phyloP scores from a whole-genome alignment of 2,329 filamentous ascomycete genomes.

The Chalara sp. region DNA sequence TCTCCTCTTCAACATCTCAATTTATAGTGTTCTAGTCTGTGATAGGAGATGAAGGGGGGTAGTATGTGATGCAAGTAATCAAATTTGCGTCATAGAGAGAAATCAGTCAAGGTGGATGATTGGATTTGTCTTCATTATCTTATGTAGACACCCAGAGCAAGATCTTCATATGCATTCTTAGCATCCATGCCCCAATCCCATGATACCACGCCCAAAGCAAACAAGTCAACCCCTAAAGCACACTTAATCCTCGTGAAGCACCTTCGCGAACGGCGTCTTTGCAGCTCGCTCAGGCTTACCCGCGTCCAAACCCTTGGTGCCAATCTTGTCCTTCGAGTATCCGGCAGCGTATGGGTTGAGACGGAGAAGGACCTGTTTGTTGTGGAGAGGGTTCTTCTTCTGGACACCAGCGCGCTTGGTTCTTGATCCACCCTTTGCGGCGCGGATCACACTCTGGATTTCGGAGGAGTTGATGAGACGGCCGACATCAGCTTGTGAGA shows the following conservation, averaged over 20 bases:
- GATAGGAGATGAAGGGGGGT: too few relatives aligned
- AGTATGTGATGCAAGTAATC: too few relatives aligned
- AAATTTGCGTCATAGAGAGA: too few relatives aligned
- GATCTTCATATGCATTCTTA: neutral
- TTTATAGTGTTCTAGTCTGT: too few relatives aligned
- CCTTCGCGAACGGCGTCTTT: conserved; percentile 30
- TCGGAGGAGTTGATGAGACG: conserved; percentile 99
- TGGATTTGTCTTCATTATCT: neutral
- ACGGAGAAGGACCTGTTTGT: conserved; percentile 97
- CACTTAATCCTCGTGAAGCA: conserved; percentile 44
- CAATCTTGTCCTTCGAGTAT: conserved; percentile 81
- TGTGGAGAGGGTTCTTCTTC: conserved; percentile 99
- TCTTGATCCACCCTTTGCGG: conserved; percentile 79
- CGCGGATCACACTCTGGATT: conserved; percentile 91
- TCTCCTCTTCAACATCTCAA: too few relatives aligned
- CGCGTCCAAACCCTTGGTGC: conserved; percentile 57
- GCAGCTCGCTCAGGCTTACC: conserved; percentile 47
- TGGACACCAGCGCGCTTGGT: conserved; percentile 89
- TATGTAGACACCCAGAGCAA: neutral
- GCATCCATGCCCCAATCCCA: conserved; percentile 8
- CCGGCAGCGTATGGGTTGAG: conserved; percentile 96
- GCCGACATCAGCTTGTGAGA: conserved; percentile 89
- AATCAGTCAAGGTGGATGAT: neutral
- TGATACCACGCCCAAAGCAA: conserved; percentile 1
- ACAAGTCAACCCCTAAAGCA: conserved; percentile 14